Evolutionary conservation across 306 rosid species (phyloP).

Genomic region (Begonia masoniana): DNA sequence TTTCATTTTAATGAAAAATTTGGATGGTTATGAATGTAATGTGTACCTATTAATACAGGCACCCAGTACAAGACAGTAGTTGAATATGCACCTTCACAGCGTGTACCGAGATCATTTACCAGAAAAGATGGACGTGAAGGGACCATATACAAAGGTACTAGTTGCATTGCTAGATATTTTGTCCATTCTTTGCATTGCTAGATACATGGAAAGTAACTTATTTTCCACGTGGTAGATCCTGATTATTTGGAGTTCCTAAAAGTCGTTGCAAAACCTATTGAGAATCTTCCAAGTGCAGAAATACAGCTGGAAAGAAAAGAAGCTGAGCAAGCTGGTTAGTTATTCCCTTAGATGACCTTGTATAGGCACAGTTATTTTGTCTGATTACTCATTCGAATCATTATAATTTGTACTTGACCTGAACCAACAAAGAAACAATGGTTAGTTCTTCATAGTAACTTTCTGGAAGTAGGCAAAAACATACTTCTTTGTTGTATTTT

Average conservation of each 20-base stretch:
- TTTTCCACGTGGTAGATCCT: constrained; percentile 42
- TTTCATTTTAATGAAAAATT: no score
- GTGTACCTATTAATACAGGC: constrained; percentile 25
- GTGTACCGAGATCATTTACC: constrained; percentile 40
- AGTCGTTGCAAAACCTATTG: constrained; percentile 64
- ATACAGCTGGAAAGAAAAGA: constrained; percentile 96
- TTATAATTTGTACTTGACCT: no score
- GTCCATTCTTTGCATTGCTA: constrained; percentile 2
- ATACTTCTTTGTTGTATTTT: background rate
- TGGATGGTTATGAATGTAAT: no score
- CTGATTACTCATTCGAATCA: no score
- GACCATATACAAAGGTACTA: constrained; percentile 69
- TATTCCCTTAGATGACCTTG: constrained; percentile 2
- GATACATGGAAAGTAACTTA: background rate
- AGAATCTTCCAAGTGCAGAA: constrained; percentile 98
- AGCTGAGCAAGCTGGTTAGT: constrained; percentile 93
- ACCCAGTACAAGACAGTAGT: constrained; percentile 62
- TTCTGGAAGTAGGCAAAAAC: background rate
- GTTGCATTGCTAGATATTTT: constrained; percentile 2
- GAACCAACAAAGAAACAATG: no score
- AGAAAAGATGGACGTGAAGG: constrained; percentile 92
- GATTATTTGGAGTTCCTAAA: constrained; percentile 94
- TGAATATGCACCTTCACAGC: constrained; percentile 95
- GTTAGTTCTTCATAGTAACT: background rate
- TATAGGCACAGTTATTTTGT: background rate